phyloP scores from a whole-genome alignment of 768 basidiomycete genomes.

The Stropharia rugosoannulata region DNA sequence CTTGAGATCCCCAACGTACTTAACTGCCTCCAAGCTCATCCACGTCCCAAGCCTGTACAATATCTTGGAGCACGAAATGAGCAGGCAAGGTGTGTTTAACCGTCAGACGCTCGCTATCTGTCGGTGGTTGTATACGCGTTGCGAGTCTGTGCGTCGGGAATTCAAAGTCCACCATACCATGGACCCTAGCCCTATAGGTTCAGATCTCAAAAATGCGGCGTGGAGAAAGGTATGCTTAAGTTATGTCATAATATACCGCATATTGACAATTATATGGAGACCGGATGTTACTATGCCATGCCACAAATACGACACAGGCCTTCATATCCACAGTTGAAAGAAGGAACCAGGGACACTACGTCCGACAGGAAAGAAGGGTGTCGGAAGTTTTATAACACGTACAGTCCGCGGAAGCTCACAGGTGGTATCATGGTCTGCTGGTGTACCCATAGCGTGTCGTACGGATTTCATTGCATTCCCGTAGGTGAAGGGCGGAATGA shows the following conservation, averaged over 20 bases:
- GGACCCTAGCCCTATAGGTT: too few species aligned
- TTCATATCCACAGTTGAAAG: neutral
- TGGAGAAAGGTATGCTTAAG: neutral
- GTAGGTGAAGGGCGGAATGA: constrained; percentile 34
- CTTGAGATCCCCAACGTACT: too few species aligned
- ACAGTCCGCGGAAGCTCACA: neutral
- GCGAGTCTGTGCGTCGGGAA: too few species aligned
- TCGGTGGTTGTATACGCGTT: too few species aligned
- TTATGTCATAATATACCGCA: neutral
- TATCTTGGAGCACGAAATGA: too few species aligned
- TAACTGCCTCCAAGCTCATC: too few species aligned
- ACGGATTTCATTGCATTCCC: constrained; percentile 34
- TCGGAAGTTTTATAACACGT: constrained; percentile 7
- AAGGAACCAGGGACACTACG: constrained; percentile 6
- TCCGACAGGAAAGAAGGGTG: constrained; percentile 8
- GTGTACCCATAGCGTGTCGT: constrained; percentile 3
- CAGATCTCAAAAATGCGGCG: neutral
- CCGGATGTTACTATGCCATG: constrained; percentile 8
- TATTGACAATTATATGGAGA: neutral
- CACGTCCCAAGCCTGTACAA: too few species aligned
- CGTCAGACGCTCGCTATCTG: too few species aligned
- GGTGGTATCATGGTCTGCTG: neutral
- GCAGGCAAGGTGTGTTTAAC: too few species aligned
- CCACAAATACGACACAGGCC: constrained; percentile 4
- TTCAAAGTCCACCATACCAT: too few species aligned